These are phyloP conservation scores for Porogramme epimiltina DNA, from an alignment of 1,284 basidiomycete genomes.

Conservation along the genomic window DNA sequence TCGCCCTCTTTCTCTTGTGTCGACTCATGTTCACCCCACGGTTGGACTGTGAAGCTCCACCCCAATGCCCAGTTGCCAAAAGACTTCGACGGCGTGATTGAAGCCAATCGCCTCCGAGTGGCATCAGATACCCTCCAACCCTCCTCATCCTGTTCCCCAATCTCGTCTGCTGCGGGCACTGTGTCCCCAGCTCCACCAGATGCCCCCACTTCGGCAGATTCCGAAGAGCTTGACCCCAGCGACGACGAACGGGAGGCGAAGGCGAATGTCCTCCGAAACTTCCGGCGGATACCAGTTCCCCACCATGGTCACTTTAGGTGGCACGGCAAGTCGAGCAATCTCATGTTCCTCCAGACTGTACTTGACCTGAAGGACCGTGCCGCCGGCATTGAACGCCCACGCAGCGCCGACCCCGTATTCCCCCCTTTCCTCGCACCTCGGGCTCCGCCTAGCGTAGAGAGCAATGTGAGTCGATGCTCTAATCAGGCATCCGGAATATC, in stretches of 20 bases:
- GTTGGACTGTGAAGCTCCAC: slow-evolving; percentile 49
- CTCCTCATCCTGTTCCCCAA: neutral
- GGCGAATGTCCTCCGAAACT: slow-evolving; percentile 20
- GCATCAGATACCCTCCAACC: neutral
- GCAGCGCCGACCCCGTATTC: slow-evolving; percentile 11
- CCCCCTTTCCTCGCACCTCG: too few species aligned
- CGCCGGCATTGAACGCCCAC: slow-evolving; percentile 22
- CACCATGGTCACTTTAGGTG: slow-evolving; percentile 34
- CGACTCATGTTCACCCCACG: too few species aligned
- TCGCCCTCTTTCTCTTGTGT: neutral
- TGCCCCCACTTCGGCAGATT: slow-evolving; percentile 15
- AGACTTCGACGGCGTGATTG: slow-evolving; percentile 47
- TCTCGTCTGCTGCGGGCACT: neutral
- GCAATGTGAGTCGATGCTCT: too few species aligned
- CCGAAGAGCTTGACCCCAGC: slow-evolving; percentile 37
- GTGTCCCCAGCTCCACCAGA: slow-evolving; percentile 13
- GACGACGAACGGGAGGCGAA: slow-evolving; percentile 34
- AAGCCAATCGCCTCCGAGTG: slow-evolving; percentile 37
- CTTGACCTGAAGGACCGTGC: slow-evolving; percentile 49
- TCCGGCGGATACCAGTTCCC: slow-evolving; percentile 23
- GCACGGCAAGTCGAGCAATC: slow-evolving; percentile 54
- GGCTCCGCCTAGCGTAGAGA: too few species aligned
- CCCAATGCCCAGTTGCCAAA: slow-evolving; percentile 47
- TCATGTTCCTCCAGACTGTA: slow-evolving; percentile 50
- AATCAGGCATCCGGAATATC: too few species aligned